These are phyloP conservation scores for Przewalskia tangutica DNA, from an alignment of 257 asterid species.

Conservation along the genomic window DNA sequence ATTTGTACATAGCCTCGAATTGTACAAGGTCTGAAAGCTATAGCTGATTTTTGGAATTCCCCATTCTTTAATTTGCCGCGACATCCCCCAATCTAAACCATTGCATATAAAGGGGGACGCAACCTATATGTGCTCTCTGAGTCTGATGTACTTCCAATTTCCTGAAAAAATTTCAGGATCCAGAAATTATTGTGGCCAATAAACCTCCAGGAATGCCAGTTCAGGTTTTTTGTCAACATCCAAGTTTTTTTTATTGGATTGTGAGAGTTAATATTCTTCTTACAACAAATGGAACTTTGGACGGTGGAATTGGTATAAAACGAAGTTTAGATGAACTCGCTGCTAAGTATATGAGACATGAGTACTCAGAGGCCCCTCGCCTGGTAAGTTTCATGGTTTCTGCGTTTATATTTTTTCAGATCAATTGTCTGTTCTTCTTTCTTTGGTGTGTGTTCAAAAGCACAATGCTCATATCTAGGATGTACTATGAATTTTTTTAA, in stretches of 20 bases:
- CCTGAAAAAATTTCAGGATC: conserved; percentile 39
- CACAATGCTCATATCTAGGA: not conserved
- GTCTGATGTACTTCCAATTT: not conserved
- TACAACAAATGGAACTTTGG: conserved; percentile 4
- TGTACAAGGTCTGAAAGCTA: conserved; percentile 45
- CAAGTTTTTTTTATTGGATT: not conserved
- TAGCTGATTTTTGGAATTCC: not conserved
- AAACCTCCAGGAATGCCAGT: conserved; percentile 96
- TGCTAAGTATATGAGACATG: conserved; percentile 68
- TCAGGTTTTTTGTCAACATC: conserved; percentile 42
- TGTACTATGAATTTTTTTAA: not conserved
- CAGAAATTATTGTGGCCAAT: conserved; percentile 62
- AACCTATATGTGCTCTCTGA: not conserved
- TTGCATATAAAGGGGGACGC: not conserved
- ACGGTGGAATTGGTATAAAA: conserved; percentile 78
- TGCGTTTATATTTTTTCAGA: not conserved
- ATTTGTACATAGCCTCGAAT: conserved; percentile 50
- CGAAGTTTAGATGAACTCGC: conserved; percentile 87
- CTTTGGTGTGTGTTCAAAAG: not conserved
- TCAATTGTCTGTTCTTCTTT: not conserved
- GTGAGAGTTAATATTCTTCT: conserved; percentile 1
- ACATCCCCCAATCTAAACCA: not conserved
- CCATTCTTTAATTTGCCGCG: not conserved
- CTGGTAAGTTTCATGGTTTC: conserved; percentile 50
- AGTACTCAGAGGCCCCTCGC: conserved; percentile 68